Conservation (phyloP, 768 basidiomycete species). For the Lactarius vividus region DNA sequence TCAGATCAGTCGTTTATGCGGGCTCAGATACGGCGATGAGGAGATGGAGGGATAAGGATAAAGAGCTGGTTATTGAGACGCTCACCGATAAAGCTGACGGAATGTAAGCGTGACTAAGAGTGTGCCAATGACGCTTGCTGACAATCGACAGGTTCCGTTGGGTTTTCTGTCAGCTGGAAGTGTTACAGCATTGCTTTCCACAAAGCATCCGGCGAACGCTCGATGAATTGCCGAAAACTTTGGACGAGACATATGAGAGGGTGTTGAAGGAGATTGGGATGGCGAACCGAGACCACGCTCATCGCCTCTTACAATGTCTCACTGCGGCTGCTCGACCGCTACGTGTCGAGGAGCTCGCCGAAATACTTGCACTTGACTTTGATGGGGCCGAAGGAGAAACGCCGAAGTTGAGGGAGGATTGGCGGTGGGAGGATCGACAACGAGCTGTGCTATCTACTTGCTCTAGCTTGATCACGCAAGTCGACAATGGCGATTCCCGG, state of each 20-base stretch:
- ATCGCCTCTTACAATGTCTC: background rate
- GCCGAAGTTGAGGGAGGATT: background rate
- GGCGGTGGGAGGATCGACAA: background rate
- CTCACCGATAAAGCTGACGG: background rate
- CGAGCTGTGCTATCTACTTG: background rate
- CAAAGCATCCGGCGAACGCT: background rate
- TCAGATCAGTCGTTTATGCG: background rate
- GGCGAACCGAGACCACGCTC: background rate
- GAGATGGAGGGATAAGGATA: slow-evolving; percentile 1
- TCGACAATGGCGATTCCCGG: background rate
- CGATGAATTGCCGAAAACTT: background rate
- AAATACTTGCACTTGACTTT: background rate
- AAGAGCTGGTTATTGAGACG: background rate
- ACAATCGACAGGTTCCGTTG: background rate
- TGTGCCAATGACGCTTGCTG: background rate
- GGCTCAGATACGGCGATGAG: background rate
- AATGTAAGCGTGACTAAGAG: background rate
- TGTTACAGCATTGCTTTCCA: background rate
- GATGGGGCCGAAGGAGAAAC: background rate
- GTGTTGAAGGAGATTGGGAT: background rate
- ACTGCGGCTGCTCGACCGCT: background rate
- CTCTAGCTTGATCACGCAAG: background rate
- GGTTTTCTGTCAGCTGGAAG: background rate
- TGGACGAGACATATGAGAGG: background rate
- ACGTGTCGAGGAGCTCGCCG: background rate